Conservation (phyloP, 495 filamentous ascomycete genomes). For the Penicillium paxilli region DNA sequence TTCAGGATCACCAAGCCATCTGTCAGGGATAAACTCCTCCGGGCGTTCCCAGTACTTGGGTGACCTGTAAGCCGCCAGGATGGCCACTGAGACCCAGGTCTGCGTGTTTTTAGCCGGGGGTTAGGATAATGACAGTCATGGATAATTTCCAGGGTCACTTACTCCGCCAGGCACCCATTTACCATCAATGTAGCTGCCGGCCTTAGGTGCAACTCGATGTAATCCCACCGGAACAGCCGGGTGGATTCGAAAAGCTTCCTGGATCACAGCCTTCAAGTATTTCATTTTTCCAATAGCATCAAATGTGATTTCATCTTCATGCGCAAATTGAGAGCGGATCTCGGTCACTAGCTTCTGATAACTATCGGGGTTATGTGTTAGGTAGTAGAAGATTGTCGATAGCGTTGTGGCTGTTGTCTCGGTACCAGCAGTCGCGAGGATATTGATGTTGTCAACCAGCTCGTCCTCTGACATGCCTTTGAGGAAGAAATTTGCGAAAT, state of each 20-base stretch:
- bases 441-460: not conserved
- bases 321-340: slow-evolving; percentile 49
- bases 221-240: slow-evolving; percentile 50
- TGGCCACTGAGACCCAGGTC: not conserved
- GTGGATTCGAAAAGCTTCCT: slow-evolving; percentile 55
- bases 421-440: slow-evolving; percentile 39
- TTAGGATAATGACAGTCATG: too few species aligned
- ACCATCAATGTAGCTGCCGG: slow-evolving; percentile 3
- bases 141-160: too few species aligned
- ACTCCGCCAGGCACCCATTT: slow-evolving; percentile 22
- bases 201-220: slow-evolving; percentile 30
- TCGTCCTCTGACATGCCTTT: not conserved
- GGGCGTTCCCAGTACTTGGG: not conserved
- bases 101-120: not conserved
- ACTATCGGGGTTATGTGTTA: slow-evolving; percentile 43
- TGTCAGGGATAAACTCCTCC: not conserved
- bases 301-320: slow-evolving; percentile 52
- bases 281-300: slow-evolving; percentile 37
- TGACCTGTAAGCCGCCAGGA: not conserved
- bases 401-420: slow-evolving; percentile 54
- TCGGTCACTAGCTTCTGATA: slow-evolving; percentile 47
- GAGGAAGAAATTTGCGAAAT: not conserved
- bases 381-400: slow-evolving; percentile 45
- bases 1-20: slow-evolving; percentile 16
- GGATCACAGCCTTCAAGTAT: slow-evolving; percentile 57